Evolutionary conservation across 2,329 filamentous ascomycete genomes (phyloP).

Genomic region (Endothia cerciana): DNA sequence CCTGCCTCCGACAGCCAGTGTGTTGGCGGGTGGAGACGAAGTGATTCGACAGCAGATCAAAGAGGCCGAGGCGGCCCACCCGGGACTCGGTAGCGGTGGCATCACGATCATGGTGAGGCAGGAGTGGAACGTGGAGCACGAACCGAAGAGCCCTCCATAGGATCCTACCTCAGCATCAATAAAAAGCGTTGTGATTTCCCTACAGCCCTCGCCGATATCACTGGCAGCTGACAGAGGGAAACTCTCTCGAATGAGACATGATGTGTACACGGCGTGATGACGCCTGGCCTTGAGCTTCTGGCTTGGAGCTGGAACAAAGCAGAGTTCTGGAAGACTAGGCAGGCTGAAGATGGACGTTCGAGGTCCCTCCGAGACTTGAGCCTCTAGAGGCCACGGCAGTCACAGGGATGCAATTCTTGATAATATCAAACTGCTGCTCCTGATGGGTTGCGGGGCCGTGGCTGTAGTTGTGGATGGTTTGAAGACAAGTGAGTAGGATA

Average conservation of each 20-base stretch:
- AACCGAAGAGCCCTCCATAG: constrained; percentile 1
- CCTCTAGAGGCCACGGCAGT: background rate
- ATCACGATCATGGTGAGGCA: constrained; percentile 19
- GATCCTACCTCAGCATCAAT: background rate
- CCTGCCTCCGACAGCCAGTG: background rate
- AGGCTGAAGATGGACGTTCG: too few relatives aligned
- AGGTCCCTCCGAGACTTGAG: too few relatives aligned
- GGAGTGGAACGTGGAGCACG: constrained; percentile 18
- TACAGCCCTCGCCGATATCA: too few relatives aligned
- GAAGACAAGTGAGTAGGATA: background rate
- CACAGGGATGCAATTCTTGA: background rate
- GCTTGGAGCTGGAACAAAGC: too few relatives aligned
- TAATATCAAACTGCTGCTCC: too few relatives aligned
- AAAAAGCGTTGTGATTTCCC: background rate
- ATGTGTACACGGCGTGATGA: too few relatives aligned
- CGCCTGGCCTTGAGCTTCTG: too few relatives aligned
- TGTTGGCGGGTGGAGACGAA: background rate
- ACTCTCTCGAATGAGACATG: too few relatives aligned
- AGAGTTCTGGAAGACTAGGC: too few relatives aligned
- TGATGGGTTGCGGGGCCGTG: background rate
- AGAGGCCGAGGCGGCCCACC: constrained; percentile 4
- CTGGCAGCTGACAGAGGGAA: too few relatives aligned
- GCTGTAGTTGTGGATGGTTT: background rate
- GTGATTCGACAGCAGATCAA: constrained; percentile 1
- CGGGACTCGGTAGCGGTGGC: background rate